Evolutionary conservation across 176 grass and related monocot genomes (phyloP), one percentile per base, ranked within the genome.

Genomic region (Neostapfia colusana): DNA sequence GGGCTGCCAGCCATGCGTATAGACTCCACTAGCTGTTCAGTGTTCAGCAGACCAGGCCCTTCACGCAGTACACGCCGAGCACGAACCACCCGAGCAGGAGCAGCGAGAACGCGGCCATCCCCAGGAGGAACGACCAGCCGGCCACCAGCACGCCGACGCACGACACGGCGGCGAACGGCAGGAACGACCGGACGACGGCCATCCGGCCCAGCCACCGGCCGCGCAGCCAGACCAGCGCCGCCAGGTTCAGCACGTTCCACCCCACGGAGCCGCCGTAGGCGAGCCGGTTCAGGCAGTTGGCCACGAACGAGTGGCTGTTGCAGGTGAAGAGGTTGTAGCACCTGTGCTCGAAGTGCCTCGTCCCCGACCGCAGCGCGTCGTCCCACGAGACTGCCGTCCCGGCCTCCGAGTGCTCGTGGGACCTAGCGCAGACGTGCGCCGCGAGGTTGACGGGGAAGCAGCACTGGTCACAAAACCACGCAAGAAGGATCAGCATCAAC

Each of bases 291-390:
- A 96, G 70, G 67, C 86, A 96, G 72, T 69, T 82, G 38, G 89
- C 86, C 50, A 89, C 86, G 63, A 96, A 92, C 3, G 84, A 91
- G 82, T 89, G 74, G 50, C 89, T 87, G 73, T 96, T 92, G 78
- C 92, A 96, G 48, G 89, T 88, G 86, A 92, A 92, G 68, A 96
- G 84, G 78, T 96, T 92, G 83, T 96, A 89, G 84, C 67, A 96
- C 61, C 83, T 92, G 81, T 89, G 86, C 81, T 87, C 84, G 46
- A 92, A 96, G n/a, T 82, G 83, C 65, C 81, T 69, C 81, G 65
- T 79, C 39, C 75, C 75, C 9, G 44, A 72, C 10, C 60, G 79
- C 73, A 96, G 70, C 53, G 84, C 83, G 62, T 89, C 89, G 45
- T 96, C 89, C 92, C 92, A 96, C 60, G 92, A 89, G 20, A 91